phyloP scores from a whole-genome alignment of 2,329 filamentous ascomycete species.

The Zymoseptoria pseudotritici region DNA sequence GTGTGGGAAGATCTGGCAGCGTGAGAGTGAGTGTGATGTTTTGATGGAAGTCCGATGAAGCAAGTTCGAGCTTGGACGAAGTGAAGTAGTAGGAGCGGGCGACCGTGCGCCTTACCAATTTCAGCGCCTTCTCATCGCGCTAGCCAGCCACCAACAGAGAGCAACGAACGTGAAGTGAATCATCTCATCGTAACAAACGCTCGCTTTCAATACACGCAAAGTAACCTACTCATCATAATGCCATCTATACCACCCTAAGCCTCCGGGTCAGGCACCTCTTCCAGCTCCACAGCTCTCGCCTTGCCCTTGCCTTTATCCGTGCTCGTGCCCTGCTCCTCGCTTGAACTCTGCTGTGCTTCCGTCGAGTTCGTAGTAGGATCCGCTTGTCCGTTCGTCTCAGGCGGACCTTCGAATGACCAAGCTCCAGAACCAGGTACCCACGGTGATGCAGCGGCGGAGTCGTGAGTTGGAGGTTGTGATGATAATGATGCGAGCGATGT shows the following conservation, averaged over 20 bases:
- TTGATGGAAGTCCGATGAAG: not conserved
- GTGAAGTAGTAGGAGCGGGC: not conserved
- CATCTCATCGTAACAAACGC: not conserved
- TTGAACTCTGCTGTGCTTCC: not conserved
- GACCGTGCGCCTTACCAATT: not conserved
- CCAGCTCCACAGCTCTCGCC: constrained; percentile 33
- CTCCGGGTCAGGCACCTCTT: constrained; percentile 30
- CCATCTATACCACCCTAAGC: constrained; percentile 1
- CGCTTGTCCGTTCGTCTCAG: constrained; percentile 1
- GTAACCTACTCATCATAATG: not conserved
- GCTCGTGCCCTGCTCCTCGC: constrained; percentile 1
- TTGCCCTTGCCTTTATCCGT: constrained; percentile 28
- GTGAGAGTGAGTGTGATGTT: not conserved
- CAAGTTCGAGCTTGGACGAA: not conserved
- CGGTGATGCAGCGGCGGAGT: not conserved
- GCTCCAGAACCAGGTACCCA: constrained; percentile 8
- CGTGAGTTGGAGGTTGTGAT: not conserved
- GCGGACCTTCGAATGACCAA: constrained; percentile 6
- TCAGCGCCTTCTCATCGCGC: not conserved
- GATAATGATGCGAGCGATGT: not conserved
- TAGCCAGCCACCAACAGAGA: not conserved
- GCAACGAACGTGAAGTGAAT: not conserved
- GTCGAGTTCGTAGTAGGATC: not conserved
- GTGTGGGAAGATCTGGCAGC: not conserved
- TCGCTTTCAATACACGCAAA: not conserved